phyloP scores from a whole-genome alignment of 768 basidiomycete species.

The Suillus lakei region DNA sequence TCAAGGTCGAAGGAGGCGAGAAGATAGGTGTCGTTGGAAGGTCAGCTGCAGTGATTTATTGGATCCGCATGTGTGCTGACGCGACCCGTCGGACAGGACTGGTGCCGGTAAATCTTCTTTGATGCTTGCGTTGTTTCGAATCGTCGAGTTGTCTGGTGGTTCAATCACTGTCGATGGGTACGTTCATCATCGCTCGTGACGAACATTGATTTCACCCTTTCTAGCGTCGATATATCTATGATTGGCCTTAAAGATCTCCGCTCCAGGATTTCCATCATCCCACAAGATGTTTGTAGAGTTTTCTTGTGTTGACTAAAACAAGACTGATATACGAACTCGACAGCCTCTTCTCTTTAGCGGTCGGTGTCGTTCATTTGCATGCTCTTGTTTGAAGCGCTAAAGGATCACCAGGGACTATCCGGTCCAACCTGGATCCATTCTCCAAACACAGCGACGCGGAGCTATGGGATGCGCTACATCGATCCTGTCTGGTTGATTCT shows the following conservation, averaged over 20 bases:
- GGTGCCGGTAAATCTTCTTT: no score
- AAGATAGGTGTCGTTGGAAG: slow-evolving; percentile 83
- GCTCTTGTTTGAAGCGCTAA: slow-evolving; percentile 16
- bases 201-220: slow-evolving; percentile 12
- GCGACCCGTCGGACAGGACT: no score
- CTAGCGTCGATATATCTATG: slow-evolving; percentile 57
- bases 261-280: slow-evolving; percentile 65
- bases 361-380: slow-evolving; percentile 37
- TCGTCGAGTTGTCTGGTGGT: no score
- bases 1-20: slow-evolving; percentile 67
- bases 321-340: slow-evolving; percentile 14
- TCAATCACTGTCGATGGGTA: no score
- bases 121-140: no score
- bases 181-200: no score
- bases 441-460: slow-evolving; percentile 64
- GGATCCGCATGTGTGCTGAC: not conserved
- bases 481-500: slow-evolving; percentile 51
- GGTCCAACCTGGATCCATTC: slow-evolving; percentile 64
- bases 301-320: not conserved
- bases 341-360: slow-evolving; percentile 64
- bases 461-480: no score
- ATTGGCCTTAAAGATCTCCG: slow-evolving; percentile 70
- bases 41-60: slow-evolving; percentile 23
- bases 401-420: slow-evolving; percentile 53
- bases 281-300: slow-evolving; percentile 54